Percentiles rank a stretch among this genome's conserved stretches.
Conservation (phyloP, 352 stramenopile species). For the Blastocystis sp. region DNA sequence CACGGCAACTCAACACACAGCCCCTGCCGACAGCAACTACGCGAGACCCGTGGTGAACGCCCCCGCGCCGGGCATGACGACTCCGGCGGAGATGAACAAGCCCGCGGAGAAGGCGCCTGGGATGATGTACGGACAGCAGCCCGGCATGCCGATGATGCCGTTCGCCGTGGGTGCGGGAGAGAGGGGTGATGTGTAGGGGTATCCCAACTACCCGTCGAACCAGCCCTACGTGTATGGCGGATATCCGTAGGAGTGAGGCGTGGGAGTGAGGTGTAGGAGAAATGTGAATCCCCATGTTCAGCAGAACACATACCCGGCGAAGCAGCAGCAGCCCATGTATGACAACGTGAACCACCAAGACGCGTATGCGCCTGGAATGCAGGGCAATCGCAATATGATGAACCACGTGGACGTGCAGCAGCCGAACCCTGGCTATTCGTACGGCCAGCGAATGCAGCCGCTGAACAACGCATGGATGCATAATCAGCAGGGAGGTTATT, state of each 20-base stretch:
- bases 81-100: conserved; percentile 6
- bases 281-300: conserved; percentile 26
- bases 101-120: conserved; percentile 23
- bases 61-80: not conserved
- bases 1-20: not conserved
- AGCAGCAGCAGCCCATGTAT: conserved; percentile 20
- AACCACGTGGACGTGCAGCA: conserved; percentile 33
- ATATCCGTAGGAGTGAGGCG: conserved; percentile 15
- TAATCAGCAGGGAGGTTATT: not conserved
- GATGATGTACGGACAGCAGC: conserved; percentile 67
- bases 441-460: not conserved
- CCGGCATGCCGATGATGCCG: conserved; percentile 21
- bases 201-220: conserved; percentile 38
- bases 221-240: conserved; percentile 54
- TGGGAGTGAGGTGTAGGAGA: not conserved
- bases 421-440: not conserved
- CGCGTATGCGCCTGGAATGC: conserved; percentile 18
- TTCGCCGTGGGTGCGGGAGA: not conserved
- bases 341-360: conserved; percentile 14
- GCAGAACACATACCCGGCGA: conserved; percentile 9
- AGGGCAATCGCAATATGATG: conserved; percentile 57
- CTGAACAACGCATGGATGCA: conserved; percentile 1
- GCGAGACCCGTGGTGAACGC: not conserved
- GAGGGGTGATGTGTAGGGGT: not conserved
- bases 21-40: conserved; percentile 13